Evolutionary conservation across 371 early-diverging fungal species (phyloP), one percentile per base, ranked within the genome.

Genomic region (Syncephalastrum contaminatum): DNA sequence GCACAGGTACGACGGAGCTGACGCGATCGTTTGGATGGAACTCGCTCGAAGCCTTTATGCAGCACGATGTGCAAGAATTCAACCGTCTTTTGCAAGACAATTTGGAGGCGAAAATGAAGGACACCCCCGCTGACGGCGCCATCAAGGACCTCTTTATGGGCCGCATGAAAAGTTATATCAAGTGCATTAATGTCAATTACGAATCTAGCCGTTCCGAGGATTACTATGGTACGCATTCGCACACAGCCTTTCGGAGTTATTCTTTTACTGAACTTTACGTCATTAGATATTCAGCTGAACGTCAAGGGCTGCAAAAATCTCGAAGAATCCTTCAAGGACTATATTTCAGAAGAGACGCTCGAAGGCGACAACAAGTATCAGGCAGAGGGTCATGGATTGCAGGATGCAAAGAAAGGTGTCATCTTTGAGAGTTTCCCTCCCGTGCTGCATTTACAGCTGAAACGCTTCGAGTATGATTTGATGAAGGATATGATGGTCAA

Each of bases 11-110:
- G 2, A 92, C 84, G 5, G 98, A 97, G 66, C 70, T 98, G 56
- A 98, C 98, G 36, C 88, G 86, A 66, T 93, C 95, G 1, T 98
- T 98, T 82, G 98, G 98, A 5, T 98, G 98, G 98, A 92, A 95
- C 68, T 87, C 95, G 4, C 56, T 86, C 48, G 97, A 97, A 48
- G 85, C 95, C 14, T 98, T 96, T 66, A 88, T 88, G 86, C 97
- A 98, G 75, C 97, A 96, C 69, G 98, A 98, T 70, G 94, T 98
- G 15, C 97, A 96, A 69, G 97, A 97, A 69, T 95, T 98, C 63
- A 94, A 94, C 74, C 81, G 98, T 40, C 94, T 97, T 4, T 73
- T 98, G 53, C 95, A 95, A 73, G 98, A 98, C 67, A 91, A 90
- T 62, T 72, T 98, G 46, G 97, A 96, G 70, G 82, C 77, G 39